A percentile compares a stretch with the other conserved stretches of the same genome.
These are phyloP conservation scores for Neurospora discreta DNA, from an alignment of 495 filamentous ascomycete genomes.

Conservation along the genomic window DNA sequence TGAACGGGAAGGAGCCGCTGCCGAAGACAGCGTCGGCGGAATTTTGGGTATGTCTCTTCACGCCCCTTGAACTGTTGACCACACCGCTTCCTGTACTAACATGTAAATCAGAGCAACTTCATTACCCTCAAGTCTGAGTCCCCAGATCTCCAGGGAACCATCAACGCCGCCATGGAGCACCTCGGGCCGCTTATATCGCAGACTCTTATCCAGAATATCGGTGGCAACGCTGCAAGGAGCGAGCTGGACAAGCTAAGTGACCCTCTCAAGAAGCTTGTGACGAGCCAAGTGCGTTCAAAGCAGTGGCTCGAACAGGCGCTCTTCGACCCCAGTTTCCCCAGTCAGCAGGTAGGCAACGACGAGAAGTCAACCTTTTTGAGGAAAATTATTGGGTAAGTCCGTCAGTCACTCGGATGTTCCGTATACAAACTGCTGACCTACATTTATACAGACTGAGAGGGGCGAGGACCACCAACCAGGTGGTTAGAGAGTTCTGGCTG, in stretches of 20 bases:
- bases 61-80: constrained; percentile 14
- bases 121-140: constrained; percentile 30
- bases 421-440: neutral
- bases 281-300: constrained; percentile 48
- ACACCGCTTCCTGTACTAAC: constrained; percentile 4
- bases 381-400: constrained; percentile 43
- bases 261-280: constrained; percentile 65
- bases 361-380: constrained; percentile 53
- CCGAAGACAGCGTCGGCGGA: constrained; percentile 68
- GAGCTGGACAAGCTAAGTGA: constrained; percentile 69
- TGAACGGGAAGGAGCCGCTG: constrained; percentile 63
- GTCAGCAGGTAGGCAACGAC: constrained; percentile 41
- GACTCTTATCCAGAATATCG: constrained; percentile 54
- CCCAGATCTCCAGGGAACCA: constrained; percentile 28
- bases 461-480: constrained; percentile 12
- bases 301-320: constrained; percentile 52
- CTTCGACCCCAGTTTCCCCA: constrained; percentile 40
- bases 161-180: constrained; percentile 44
- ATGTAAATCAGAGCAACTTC: constrained; percentile 32
- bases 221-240: constrained; percentile 62
- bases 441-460: constrained; percentile 8
- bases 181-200: constrained; percentile 50
- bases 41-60: constrained; percentile 56
- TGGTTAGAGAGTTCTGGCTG: constrained; percentile 19
- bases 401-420: neutral